Evolutionary conservation across 805 yeast genomes (phyloP).

Genomic region (Metschnikowia similis): DNA sequence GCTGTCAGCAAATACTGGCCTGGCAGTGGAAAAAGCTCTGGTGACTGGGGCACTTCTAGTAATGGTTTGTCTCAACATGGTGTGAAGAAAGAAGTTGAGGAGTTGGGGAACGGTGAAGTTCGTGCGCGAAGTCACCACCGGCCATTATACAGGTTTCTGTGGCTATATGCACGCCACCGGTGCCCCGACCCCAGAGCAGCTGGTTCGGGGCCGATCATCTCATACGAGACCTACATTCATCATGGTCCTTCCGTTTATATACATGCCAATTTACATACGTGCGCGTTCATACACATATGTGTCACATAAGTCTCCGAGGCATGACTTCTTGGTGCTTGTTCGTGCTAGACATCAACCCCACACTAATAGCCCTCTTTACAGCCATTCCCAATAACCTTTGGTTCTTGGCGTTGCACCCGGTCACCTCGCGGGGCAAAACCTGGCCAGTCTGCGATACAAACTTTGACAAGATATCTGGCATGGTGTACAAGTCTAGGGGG

Average conservation of each 20-base stretch:
- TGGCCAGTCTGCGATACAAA: conserved; percentile 71
- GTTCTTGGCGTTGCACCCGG: conserved; percentile 61
- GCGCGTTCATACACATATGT: conserved; percentile 4
- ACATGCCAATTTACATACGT: background rate
- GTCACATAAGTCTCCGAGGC: conserved; percentile 36
- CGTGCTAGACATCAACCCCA: conserved; percentile 75
- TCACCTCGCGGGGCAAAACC: conserved; percentile 66
- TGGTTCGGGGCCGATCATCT: too few relatives aligned
- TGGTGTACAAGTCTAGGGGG: conserved; percentile 66
- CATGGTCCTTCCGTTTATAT: background rate
- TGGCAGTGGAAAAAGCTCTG: conserved; percentile 16
- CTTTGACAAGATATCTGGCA: conserved; percentile 64
- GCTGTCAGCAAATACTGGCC: conserved; percentile 8
- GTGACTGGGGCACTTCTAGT: conserved; percentile 12
- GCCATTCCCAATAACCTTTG: conserved; percentile 74
- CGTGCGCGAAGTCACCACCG: conserved; percentile 1
- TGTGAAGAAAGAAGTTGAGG: background rate
- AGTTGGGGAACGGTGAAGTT: background rate
- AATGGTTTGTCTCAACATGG: conserved; percentile 20
- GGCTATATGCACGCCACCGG: background rate
- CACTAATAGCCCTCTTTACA: conserved; percentile 71
- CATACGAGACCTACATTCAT: background rate
- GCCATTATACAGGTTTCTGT: background rate
- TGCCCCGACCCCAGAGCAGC: background rate
- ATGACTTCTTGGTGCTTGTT: conserved; percentile 54